These are phyloP conservation scores for Colletotrichum sp. DNA, from an alignment of 2,329 filamentous ascomycete species.

Conservation along the genomic window DNA sequence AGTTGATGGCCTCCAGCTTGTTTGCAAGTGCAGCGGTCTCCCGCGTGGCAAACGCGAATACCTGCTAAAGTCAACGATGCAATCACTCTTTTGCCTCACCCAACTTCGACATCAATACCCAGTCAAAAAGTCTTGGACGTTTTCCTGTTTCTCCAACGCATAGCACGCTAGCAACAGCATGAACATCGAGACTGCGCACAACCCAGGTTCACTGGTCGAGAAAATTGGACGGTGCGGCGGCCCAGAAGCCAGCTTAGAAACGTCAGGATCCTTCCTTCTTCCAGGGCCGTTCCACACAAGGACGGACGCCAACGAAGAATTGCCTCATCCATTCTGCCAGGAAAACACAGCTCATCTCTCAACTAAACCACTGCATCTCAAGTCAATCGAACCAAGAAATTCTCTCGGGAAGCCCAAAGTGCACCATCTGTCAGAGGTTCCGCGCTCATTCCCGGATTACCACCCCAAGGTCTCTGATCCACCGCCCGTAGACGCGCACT, in stretches of 20 bases:
- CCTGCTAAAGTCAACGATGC: neutral
- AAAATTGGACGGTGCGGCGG: neutral
- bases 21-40: neutral
- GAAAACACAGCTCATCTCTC: neutral
- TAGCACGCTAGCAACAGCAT: neutral
- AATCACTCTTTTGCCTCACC: neutral
- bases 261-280: neutral
- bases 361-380: neutral
- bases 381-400: neutral
- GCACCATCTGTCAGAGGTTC: neutral
- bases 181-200: neutral
- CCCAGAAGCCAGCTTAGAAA: neutral
- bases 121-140: neutral
- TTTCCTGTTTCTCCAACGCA: neutral
- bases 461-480: neutral
- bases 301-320: neutral
- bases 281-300: neutral
- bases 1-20: neutral
- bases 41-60: neutral
- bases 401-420: neutral
- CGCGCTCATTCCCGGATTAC: neutral
- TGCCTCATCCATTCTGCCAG: neutral
- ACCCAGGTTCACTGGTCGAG: neutral
- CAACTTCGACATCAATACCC: accelerated
- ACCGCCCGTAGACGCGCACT: neutral